A percentile compares a stretch with the other conserved stretches of the same genome.
Conservation (phyloP, 768 basidiomycete genomes). For the Leccinum boreale region DNA sequence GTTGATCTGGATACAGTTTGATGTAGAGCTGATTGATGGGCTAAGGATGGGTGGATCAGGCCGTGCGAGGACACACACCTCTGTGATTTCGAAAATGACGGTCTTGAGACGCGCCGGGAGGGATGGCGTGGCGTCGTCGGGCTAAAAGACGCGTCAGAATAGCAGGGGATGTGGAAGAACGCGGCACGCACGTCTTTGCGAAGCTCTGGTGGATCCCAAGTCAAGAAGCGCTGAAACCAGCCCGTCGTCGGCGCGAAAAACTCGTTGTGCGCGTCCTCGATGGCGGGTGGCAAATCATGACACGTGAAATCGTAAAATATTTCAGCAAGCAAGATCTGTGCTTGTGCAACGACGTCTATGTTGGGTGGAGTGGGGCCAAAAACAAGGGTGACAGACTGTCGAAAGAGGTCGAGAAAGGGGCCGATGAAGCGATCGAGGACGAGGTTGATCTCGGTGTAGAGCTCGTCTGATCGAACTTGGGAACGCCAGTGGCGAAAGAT, state of each 20-base stretch:
- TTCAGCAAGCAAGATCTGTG: conserved; percentile 75
- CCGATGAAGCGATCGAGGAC: conserved; percentile 80
- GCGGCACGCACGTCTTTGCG: conserved; percentile 54
- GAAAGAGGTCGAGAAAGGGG: conserved; percentile 83
- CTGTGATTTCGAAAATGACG: conserved; percentile 84
- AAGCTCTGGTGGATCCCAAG: conserved; percentile 72
- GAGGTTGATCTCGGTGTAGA: conserved; percentile 89
- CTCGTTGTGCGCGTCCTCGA: conserved; percentile 82
- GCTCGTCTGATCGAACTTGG: conserved; percentile 79
- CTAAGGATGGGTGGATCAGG: background rate
- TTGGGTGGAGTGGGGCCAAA: conserved; percentile 38
- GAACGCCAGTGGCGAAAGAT: conserved; percentile 95
- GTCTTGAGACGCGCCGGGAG: conserved; percentile 90
- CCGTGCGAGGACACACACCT: conserved; percentile 45
- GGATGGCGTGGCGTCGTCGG: conserved; percentile 80
- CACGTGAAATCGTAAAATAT: conserved; percentile 93
- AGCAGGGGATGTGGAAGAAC: background rate
- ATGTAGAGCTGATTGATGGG: conserved; percentile 57
- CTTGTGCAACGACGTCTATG: conserved; percentile 60
- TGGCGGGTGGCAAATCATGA: conserved; percentile 91
- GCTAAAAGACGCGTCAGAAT: conserved; percentile 36
- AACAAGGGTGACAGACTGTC: conserved; percentile 55
- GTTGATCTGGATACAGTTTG: conserved; percentile 78
- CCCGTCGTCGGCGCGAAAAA: conserved; percentile 74
- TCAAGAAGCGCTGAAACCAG: conserved; percentile 77